Evolutionary conservation across 768 basidiomycete genomes (phyloP).

Genomic region (Leccinum broughii): DNA sequence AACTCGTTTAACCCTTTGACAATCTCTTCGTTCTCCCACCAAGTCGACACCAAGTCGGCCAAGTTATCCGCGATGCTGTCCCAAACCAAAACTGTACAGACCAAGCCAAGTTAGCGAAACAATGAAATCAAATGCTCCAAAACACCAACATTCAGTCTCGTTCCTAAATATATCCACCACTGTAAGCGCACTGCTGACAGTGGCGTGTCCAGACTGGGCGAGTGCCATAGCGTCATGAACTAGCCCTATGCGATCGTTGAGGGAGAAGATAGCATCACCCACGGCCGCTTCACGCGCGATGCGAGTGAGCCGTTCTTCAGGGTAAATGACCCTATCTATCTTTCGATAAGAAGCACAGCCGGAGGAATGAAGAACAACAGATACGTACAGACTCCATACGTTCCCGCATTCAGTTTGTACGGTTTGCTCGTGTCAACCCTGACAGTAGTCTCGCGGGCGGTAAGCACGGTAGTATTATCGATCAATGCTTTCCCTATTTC

Average conservation of each 20-base stretch:
- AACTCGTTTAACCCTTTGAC: slow-evolving; percentile 58
- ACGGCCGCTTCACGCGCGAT: slow-evolving; percentile 83
- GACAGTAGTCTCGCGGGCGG: slow-evolving; percentile 66
- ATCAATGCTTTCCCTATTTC: slow-evolving; percentile 55
- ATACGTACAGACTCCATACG: slow-evolving; percentile 80
- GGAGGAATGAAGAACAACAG: slow-evolving; percentile 12
- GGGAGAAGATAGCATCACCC: slow-evolving; percentile 60
- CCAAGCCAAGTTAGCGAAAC: slow-evolving; percentile 3
- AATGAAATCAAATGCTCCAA: not conserved
- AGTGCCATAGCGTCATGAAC: slow-evolving; percentile 82
- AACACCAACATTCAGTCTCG: slow-evolving; percentile 73
- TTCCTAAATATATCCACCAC: slow-evolving; percentile 66
- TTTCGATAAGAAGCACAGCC: slow-evolving; percentile 1
- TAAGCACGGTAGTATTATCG: slow-evolving; percentile 64
- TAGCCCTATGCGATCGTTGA: slow-evolving; percentile 88
- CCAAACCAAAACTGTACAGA: slow-evolving; percentile 74
- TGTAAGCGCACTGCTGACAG: slow-evolving; percentile 74
- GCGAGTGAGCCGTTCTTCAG: slow-evolving; percentile 70
- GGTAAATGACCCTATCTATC: slow-evolving; percentile 83
- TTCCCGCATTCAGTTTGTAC: slow-evolving; percentile 91
- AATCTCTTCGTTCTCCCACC: slow-evolving; percentile 78
- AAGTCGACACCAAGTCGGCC: slow-evolving; percentile 54
- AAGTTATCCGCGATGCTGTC: slow-evolving; percentile 63
- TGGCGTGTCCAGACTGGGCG: slow-evolving; percentile 75
- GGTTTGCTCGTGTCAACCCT: slow-evolving; percentile 70